Base-by-base conservation (phyloP, 2,329 filamentous ascomycete species). In the Colletotrichum sp. region DNA sequence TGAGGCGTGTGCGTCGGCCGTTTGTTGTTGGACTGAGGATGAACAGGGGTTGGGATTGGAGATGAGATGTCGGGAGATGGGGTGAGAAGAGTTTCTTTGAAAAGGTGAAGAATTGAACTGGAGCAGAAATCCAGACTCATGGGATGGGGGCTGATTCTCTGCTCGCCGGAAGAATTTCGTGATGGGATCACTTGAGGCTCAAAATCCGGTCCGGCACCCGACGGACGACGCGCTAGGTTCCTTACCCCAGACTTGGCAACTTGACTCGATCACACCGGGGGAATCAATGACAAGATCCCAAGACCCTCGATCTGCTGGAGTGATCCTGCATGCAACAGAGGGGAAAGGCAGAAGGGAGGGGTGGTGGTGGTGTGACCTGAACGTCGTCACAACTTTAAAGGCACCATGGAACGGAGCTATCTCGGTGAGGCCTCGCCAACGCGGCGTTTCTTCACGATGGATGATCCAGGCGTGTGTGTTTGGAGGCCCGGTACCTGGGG, bases 341-440 rank as follows among this genome's bases (percentile, higher is more conserved):
- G 44, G 10, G 15, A 8, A 28, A 44, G 52, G 28, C 12, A 16
- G n/a, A 4, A n/a, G n/a, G 12, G n/a, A 18, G 18, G 21, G 18
- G 12, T 24, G 63, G 13, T 32, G 57, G 49, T 60, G 44, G 57
- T 24, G 59, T 65, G 73, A 68, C 69, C 70, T 52, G 32, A 70
- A 13, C 12, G n/a, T 55, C 52, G 34, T 67, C 62, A 52, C 69
- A 75, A 72, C 72, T 62, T 57, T 68, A 64, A 68, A 66, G 52
- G 49, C 8, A 26, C 13, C 32, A 7, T 18, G 26, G 8, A 26
- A 55, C 70, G 73, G 73, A 76, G 70, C 64, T 65, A 76, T 68
- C 44, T 76, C 73, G 73, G 70, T 30, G 26, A 34, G 39, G 7
- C 30, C 32, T 64, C 69, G 73, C 69, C 69, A 76, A 68, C 57